Conservation (phyloP, 2,329 filamentous ascomycete species). For the Monosporascus sp. region DNA sequence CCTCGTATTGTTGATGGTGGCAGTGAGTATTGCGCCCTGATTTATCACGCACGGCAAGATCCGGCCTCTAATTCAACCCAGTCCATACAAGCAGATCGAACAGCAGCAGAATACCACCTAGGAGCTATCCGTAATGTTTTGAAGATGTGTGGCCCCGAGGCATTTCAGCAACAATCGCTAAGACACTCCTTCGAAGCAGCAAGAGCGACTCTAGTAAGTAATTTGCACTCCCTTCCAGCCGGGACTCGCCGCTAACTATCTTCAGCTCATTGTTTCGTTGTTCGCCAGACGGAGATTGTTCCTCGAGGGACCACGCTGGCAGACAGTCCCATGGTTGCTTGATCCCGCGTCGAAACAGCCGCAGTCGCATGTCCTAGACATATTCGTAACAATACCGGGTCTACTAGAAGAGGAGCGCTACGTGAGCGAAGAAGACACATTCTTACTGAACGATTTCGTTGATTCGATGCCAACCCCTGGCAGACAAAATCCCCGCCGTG, state of each 20-base stretch:
- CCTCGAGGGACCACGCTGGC: slow-evolving; percentile 11
- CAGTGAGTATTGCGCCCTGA: not conserved
- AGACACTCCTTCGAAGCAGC: slow-evolving; percentile 15
- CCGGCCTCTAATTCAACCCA: not conserved
- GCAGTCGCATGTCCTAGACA: slow-evolving; percentile 12
- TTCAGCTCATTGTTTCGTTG: slow-evolving; percentile 10
- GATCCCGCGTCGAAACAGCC: slow-evolving; percentile 8
- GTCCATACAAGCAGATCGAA: slow-evolving; percentile 11
- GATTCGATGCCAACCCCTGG: too few species aligned
- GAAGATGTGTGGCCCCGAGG: slow-evolving; percentile 9
- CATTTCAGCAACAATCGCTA: slow-evolving; percentile 12
- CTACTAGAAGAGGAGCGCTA: slow-evolving; percentile 8
- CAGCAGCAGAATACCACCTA: slow-evolving; percentile 8
- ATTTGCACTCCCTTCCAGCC: not conserved
- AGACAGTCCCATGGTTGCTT: slow-evolving; percentile 10
- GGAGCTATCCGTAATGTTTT: slow-evolving; percentile 10
- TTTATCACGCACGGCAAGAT: not conserved
- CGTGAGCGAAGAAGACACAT: slow-evolving; percentile 1
- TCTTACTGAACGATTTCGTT: too few species aligned
- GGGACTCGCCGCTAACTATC: not conserved
- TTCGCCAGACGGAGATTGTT: slow-evolving; percentile 11
- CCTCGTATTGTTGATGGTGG: slow-evolving; percentile 14
- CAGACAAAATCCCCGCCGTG: not conserved
- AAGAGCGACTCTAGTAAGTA: slow-evolving; percentile 11
- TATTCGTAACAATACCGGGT: slow-evolving; percentile 13